A percentile compares a stretch with the other conserved stretches of the same genome.
These are phyloP conservation scores for Bipolaris bicolor DNA, from an alignment of 2,329 filamentous ascomycete species.

Conservation along the genomic window DNA sequence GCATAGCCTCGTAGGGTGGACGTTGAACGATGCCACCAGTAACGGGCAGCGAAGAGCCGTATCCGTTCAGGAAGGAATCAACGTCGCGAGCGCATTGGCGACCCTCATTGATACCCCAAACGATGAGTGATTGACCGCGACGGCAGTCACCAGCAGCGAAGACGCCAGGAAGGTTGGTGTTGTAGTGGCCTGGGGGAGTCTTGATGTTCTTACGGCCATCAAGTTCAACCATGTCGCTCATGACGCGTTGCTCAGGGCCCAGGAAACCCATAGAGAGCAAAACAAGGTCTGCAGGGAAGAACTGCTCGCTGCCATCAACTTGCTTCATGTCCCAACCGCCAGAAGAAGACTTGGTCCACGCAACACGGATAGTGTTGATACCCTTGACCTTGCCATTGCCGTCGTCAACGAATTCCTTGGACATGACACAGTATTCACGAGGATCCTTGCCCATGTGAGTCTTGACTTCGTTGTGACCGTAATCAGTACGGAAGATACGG, in stretches of 20 bases:
- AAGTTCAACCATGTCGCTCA: constrained; percentile 88
- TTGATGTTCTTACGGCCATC: constrained; percentile 96
- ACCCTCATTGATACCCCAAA: constrained; percentile 98
- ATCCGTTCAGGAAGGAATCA: constrained; percentile 81
- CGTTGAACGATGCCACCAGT: constrained; percentile 92
- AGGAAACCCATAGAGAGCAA: constrained; percentile 97
- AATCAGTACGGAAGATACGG: constrained; percentile 97
- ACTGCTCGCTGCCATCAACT: constrained; percentile 88
- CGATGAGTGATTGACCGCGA: constrained; percentile 92
- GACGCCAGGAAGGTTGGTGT: constrained; percentile 84
- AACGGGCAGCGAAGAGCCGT: constrained; percentile 77
- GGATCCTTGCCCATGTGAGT: constrained; percentile 96
- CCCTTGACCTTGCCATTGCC: constrained; percentile 88
- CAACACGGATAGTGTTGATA: constrained; percentile 93
- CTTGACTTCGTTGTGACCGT: constrained; percentile 93
- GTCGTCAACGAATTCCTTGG: constrained; percentile 92
- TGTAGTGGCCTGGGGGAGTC: constrained; percentile 85
- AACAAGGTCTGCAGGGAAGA: constrained; percentile 95
- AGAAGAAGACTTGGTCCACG: constrained; percentile 88
- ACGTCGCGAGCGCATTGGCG: constrained; percentile 91
- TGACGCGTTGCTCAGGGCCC: constrained; percentile 85
- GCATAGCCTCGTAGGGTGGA: constrained; percentile 72
- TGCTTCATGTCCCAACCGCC: constrained; percentile 99
- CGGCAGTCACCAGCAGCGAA: constrained; percentile 96
- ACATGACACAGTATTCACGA: constrained; percentile 98